These are phyloP conservation scores for Amorphotheca resinae DNA, from an alignment of 495 filamentous ascomycete species.

Conservation along the genomic window DNA sequence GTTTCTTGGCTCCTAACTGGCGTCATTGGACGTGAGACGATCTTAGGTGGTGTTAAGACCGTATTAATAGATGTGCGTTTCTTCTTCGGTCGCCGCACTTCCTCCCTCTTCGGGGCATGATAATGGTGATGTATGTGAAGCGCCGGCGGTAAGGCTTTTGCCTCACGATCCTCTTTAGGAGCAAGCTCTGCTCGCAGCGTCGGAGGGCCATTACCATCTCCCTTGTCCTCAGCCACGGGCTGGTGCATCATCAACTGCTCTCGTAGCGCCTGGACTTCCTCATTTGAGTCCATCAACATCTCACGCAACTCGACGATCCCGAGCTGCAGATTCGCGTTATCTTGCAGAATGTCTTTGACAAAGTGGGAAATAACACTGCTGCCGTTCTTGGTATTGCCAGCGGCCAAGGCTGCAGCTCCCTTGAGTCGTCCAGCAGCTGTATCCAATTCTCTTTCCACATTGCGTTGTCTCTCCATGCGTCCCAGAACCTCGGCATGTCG, in stretches of 20 bases:
- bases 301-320: conserved; percentile 84
- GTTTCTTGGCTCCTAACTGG: conserved; percentile 17
- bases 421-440: conserved; percentile 65
- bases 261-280: conserved; percentile 76
- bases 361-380: conserved; percentile 76
- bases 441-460: conserved; percentile 64
- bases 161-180: conserved; percentile 28
- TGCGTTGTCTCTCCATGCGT: conserved; percentile 64
- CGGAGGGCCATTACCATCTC: conserved; percentile 27
- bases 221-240: conserved; percentile 37
- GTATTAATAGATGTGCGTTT: conserved; percentile 49
- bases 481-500: conserved; percentile 69
- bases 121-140: conserved; percentile 91
- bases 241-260: conserved; percentile 78
- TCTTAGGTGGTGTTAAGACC: conserved; percentile 43
- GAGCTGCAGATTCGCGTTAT: conserved; percentile 86
- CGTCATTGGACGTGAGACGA: conserved; percentile 13
- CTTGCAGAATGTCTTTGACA: conserved; percentile 87
- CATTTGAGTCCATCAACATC: conserved; percentile 84
- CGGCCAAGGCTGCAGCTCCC: conserved; percentile 57
- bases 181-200: conserved; percentile 61
- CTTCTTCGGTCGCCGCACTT: conserved; percentile 56
- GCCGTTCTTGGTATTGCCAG: conserved; percentile 39
- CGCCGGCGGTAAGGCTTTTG: conserved; percentile 47
- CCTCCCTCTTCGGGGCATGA: conserved; percentile 45